phyloP scores from a whole-genome alignment of 2,329 filamentous ascomycete genomes.

The Aspergillus thermomutatus region DNA sequence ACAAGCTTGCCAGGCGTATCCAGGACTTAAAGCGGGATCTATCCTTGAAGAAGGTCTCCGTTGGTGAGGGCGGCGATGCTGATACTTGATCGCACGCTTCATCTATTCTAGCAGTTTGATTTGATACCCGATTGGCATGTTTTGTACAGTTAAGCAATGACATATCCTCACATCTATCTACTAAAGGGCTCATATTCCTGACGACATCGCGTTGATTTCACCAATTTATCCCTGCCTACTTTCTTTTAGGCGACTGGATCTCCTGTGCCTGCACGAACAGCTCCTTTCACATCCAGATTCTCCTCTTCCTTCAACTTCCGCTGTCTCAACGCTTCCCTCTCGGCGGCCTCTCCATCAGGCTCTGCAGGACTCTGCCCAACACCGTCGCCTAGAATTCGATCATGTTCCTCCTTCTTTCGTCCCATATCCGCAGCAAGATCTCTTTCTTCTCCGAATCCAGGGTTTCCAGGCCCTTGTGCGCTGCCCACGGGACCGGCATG shows the following conservation, averaged over 20 bases:
- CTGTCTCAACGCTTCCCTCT: slow-evolving; percentile 24
- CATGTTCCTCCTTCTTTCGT: slow-evolving; percentile 34
- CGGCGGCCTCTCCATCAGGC: slow-evolving; percentile 17
- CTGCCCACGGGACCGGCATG: slow-evolving; percentile 35
- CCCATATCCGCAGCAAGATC: slow-evolving; percentile 32
- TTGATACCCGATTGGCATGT: slow-evolving; percentile 12
- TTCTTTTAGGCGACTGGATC: slow-evolving; percentile 31
- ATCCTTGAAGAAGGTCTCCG: slow-evolving; percentile 42
- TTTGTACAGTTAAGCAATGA: slow-evolving; percentile 1
- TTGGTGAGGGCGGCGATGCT: slow-evolving; percentile 35
- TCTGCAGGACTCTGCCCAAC: slow-evolving; percentile 18
- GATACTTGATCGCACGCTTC: slow-evolving; percentile 21
- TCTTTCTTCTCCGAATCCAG: slow-evolving; percentile 30
- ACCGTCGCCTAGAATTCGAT: slow-evolving; percentile 26
- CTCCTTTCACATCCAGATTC: slow-evolving; percentile 26
- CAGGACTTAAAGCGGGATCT: slow-evolving; percentile 44
- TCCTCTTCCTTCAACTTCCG: slow-evolving; percentile 26
- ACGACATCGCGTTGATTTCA: background rate
- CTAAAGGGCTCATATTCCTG: background rate
- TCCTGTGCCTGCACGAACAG: slow-evolving; percentile 26
- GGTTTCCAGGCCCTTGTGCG: slow-evolving; percentile 24
- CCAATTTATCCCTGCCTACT: slow-evolving; percentile 19
- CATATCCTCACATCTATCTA: background rate
- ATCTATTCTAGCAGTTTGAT: background rate
- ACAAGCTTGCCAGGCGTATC: slow-evolving; percentile 44